Base-by-base conservation (phyloP, 78 protist genomes). In the Dictyostelium intermedium region DNA sequence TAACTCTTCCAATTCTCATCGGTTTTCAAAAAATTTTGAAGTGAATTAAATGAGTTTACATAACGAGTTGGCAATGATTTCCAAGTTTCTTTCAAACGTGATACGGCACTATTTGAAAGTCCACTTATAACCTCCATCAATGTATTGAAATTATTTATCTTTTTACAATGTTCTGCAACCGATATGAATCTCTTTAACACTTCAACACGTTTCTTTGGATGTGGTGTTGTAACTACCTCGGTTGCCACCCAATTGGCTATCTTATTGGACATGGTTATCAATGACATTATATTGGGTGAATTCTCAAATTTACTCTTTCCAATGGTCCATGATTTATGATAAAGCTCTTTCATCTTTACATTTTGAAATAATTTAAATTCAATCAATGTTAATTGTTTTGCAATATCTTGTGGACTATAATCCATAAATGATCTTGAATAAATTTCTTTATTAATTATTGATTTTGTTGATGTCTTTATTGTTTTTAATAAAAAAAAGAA, bases 51-150 rank as follows among this genome's bases (percentile, higher is more conserved):
- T 30, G 84, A 47, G 37, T 23, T 34, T 0, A 1, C 2, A 37
- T 72, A 78, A 23, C 74, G 50, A 7, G 74, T 20, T 5, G 92
- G 80, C 32, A 92, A 41, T 8, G 83, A 78, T 39, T 70, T 87
- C 98, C 98, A 97, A 9, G 98, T 82, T 13, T 95, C 93, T 37
- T 82, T 56, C 16, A 97, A 66, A 14, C 98, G 96, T 8, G 35
- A 8, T 27, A 93, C 94, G 5, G 96, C 47, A 8, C 94, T 34
- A 45, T 82, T 69, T 73, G 37, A 30, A 10, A 97, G 74, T 23
- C 96, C 96, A 2, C 95, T 79, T 50, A 95, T 66, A n/a, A 97
- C 84, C 30, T 82, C 95, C 83, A 95, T 93, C 34, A 97, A 20
- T 14, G 94, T 84, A 74, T 95, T 97, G 95, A 69, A 97, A 95